Conservation (phyloP, 1,284 basidiomycete species). For the Phellinidium pouzarii region DNA sequence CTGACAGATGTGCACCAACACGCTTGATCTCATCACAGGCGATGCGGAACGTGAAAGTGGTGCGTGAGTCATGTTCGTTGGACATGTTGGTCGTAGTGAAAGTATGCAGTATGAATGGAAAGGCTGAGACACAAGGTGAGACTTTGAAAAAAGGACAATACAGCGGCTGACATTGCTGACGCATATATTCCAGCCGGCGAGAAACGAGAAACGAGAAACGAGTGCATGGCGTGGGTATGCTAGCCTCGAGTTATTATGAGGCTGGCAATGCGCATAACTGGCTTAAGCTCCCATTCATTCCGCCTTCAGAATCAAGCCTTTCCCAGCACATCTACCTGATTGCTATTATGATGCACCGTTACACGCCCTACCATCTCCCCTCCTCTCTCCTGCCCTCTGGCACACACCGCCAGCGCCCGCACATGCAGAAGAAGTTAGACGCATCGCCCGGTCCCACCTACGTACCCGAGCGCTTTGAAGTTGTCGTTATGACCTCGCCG, state of each 20-base stretch:
- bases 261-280: too few species aligned
- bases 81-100: neutral
- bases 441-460: neutral
- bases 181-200: too few species aligned
- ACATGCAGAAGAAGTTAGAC: neutral
- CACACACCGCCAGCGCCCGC: neutral
- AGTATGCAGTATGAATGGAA: neutral
- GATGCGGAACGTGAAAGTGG: conserved; percentile 8
- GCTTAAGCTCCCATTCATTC: too few species aligned
- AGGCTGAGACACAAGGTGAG: too few species aligned
- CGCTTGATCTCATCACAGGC: conserved; percentile 7
- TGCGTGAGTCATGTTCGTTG: neutral
- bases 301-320: neutral
- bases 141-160: neutral
- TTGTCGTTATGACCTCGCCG: neutral
- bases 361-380: neutral
- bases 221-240: too few species aligned
- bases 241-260: too few species aligned
- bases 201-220: too few species aligned
- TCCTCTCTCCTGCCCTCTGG: neutral
- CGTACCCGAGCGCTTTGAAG: neutral
- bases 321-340: neutral
- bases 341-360: neutral
- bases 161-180: neutral
- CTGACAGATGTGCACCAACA: neutral